Percentiles rank a stretch among this genome's conserved stretches.
phyloP scores from a whole-genome alignment of 352 stramenopile genomes.

The Phytophthora litchii region DNA sequence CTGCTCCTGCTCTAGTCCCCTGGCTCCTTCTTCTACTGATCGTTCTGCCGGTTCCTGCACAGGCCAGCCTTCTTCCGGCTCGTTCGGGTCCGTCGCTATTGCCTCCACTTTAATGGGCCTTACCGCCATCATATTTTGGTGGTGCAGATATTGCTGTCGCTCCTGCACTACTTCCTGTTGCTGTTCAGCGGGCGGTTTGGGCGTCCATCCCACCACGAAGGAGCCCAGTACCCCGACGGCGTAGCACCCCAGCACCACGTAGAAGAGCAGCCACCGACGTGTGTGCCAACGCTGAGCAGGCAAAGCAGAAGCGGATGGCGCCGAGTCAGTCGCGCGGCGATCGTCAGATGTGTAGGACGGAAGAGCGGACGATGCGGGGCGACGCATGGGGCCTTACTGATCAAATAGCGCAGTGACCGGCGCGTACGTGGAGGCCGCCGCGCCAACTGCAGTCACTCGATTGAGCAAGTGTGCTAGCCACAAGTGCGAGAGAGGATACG shows the following conservation, averaged over 20 bases:
- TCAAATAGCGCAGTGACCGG: slow-evolving; percentile 22
- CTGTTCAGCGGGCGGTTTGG: slow-evolving; percentile 5
- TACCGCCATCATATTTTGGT: slow-evolving; percentile 10
- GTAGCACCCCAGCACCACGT: slow-evolving; percentile 36
- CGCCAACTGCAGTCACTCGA: slow-evolving; percentile 14
- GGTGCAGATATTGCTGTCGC: slow-evolving; percentile 5
- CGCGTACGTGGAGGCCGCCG: slow-evolving; percentile 12
- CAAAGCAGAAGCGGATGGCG: slow-evolving; percentile 1
- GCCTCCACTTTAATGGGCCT: slow-evolving; percentile 20
- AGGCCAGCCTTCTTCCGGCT: slow-evolving; percentile 26
- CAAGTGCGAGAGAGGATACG: slow-evolving; percentile 11
- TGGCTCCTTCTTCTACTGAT: slow-evolving; percentile 1
- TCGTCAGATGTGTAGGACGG: slow-evolving; percentile 25
- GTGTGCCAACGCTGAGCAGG: slow-evolving; percentile 4
- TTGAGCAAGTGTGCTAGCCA: slow-evolving; percentile 16
- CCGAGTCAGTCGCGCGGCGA: background rate
- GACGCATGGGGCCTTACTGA: slow-evolving; percentile 29
- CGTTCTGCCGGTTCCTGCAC: slow-evolving; percentile 7
- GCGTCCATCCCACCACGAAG: slow-evolving; percentile 12
- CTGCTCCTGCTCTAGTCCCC: slow-evolving; percentile 9
- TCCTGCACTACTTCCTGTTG: slow-evolving; percentile 9
- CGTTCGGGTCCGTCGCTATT: slow-evolving; percentile 13
- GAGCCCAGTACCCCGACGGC: slow-evolving; percentile 24
- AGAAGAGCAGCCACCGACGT: slow-evolving; percentile 36
- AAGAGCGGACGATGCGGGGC: slow-evolving; percentile 34